Percentiles rank a stretch among this genome's conserved stretches.
Evolutionary conservation across 2,329 filamentous ascomycete species (phyloP).

Genomic region (Furcasterigmium furcatum): DNA sequence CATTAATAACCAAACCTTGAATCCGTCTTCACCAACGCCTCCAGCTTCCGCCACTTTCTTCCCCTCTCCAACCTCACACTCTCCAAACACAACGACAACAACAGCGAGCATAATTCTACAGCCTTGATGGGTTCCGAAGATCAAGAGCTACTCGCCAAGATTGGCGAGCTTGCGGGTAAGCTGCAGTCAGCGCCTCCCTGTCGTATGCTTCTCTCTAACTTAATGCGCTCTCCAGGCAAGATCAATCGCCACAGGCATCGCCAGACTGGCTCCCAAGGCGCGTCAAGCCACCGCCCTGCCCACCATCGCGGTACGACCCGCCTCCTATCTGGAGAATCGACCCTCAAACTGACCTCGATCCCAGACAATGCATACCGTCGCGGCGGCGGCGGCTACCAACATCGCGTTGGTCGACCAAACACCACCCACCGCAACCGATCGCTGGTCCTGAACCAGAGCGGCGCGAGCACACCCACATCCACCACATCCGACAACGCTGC

Average conservation of each 20-base stretch:
- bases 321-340: neutral
- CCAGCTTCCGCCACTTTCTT: neutral
- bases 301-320: constrained; percentile 31
- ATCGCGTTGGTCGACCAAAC: constrained; percentile 17
- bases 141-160: constrained; percentile 50
- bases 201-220: constrained; percentile 16
- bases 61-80: neutral
- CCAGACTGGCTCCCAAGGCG: constrained; percentile 36
- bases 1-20: too few species aligned
- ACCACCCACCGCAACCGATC: constrained; percentile 46
- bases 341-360: constrained; percentile 2
- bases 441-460: constrained; percentile 57
- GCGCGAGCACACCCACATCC: constrained; percentile 19
- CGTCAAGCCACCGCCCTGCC: constrained; percentile 20
- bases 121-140: constrained; percentile 43
- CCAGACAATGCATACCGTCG: constrained; percentile 29
- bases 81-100: neutral
- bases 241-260: constrained; percentile 78
- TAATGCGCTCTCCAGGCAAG: constrained; percentile 51
- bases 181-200: constrained; percentile 4
- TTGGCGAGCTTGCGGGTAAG: constrained; percentile 48
- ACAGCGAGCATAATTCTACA: neutral
- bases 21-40: neutral
- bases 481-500: constrained; percentile 19
- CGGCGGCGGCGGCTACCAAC: constrained; percentile 18